These are phyloP conservation scores for Wickerhamiella azyma DNA, from an alignment of 805 yeast genomes.

Conservation along the genomic window DNA sequence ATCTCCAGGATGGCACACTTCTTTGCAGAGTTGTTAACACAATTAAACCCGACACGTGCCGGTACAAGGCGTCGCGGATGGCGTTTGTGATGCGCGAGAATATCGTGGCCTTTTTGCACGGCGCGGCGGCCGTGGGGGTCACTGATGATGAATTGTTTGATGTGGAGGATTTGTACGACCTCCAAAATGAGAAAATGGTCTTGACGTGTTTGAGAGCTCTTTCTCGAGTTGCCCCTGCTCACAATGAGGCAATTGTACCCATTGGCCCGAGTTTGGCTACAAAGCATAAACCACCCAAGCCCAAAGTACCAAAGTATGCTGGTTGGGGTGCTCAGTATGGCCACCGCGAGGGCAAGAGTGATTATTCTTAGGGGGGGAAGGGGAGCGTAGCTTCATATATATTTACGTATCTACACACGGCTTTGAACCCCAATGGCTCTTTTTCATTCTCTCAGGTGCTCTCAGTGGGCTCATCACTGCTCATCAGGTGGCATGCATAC, in stretches of 20 bases:
- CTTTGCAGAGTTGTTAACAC: constrained; percentile 1
- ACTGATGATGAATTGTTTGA: constrained; percentile 69
- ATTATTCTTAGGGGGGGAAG: constrained; percentile 5
- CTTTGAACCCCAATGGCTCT: no score
- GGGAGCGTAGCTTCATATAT: no score
- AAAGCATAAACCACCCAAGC: constrained; percentile 9
- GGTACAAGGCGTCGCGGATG: neutral
- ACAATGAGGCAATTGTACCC: constrained; percentile 1
- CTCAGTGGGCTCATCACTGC: no score
- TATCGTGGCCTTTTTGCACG: constrained; percentile 49
- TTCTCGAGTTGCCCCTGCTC: constrained; percentile 8
- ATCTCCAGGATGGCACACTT: constrained; percentile 1
- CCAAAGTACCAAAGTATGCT: neutral
- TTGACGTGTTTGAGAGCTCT: constrained; percentile 5
- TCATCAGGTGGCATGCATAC: no score
- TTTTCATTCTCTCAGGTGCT: no score
- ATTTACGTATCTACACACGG: neutral
- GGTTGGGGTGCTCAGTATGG: constrained; percentile 12
- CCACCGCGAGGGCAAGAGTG: constrained; percentile 1
- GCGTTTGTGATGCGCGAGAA: constrained; percentile 33
- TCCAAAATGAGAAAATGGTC: constrained; percentile 43
- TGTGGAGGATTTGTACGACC: constrained; percentile 56
- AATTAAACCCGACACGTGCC: neutral
- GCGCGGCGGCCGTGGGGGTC: constrained; percentile 47
- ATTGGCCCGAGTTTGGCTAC: constrained; percentile 10